Base-by-base conservation (phyloP, 495 filamentous ascomycete species). In the Thermothielavioides terrestris region DNA sequence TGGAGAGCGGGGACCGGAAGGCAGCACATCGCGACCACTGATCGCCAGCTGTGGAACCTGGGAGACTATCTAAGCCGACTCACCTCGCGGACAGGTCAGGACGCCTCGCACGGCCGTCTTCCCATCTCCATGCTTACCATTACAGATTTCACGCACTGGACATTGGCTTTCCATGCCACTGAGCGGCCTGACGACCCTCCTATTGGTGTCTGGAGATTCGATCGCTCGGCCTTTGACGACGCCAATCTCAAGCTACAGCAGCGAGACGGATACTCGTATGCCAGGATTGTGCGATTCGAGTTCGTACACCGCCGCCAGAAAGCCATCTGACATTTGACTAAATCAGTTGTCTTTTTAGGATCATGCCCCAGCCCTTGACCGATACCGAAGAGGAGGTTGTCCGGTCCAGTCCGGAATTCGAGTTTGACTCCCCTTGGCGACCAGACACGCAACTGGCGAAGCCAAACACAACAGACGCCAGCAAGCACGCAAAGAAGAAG, bases 41-140 rank as follows among this genome's bases (percentile, higher is more conserved):
- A 39, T 11, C 30, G 22, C 21, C 40, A 49, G 37, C 35, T 63
- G 1, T 53, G 58, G 55, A 54, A 54, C 10, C 20, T 63, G 21
- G 60, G 60, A 12, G 55, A 59, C 35, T 63, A 56, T 30, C 45
- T 63, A 4, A 59, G 53, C 31, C 49, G 58, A 0, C 49, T 63
- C 5, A 18, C 52, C 0, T 30, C 39, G 2, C 39, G 45, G 50
- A 49, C 38, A 34, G 55, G 60, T 63, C n/a, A 3, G 15, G 2
- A 18, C 4, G 7, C 3, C 18, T 15, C 7, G 4, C 4, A 46
- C 14, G 14, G 9, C 4, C 4, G 17, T 15, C 9, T 10, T 39
- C 20, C 17, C 4, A 1, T 4, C 2, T 4, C 10, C 5, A 18
- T 26, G 27, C 46, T 54, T 20, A 53, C 35, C 26, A 3, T 0